Percentiles rank a stretch among this genome's conserved stretches.
phyloP scores from a whole-genome alignment of 768 basidiomycete species.

The Hirschioporus abietinus region DNA sequence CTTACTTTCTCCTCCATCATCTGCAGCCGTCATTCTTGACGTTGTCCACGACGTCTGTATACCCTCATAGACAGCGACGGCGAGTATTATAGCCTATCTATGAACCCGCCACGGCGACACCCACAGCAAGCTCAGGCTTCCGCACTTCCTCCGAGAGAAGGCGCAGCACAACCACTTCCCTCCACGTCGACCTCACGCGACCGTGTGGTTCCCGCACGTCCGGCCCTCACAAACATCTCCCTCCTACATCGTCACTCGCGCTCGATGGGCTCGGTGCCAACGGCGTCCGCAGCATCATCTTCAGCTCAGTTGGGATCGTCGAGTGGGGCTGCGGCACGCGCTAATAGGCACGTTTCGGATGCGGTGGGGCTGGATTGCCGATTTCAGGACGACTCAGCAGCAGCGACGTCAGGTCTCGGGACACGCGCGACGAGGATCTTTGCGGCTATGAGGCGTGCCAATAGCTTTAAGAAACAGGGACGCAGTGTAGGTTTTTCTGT shows the following conservation, averaged over 20 bases:
- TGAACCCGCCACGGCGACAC: neutral
- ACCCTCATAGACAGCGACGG: neutral
- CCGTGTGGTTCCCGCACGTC: neutral
- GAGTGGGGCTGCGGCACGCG: neutral
- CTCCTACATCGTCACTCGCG: neutral
- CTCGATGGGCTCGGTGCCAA: neutral
- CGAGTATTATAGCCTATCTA: neutral
- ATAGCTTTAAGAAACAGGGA: neutral
- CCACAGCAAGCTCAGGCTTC: neutral
- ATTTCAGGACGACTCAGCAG: neutral
- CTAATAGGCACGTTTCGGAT: neutral
- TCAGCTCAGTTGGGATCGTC: neutral
- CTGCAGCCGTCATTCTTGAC: neutral
- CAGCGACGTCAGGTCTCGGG: slow-evolving; percentile 1
- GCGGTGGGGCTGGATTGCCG: neutral
- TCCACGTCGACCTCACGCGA: neutral
- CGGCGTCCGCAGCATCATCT: neutral
- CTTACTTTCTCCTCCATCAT: neutral
- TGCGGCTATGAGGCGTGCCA: neutral
- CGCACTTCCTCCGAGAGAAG: neutral
- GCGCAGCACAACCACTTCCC: neutral
- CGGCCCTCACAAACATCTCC: neutral
- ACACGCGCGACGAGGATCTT: neutral
- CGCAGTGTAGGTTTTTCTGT: neutral
- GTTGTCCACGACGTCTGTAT: neutral